Percentiles rank a stretch among this genome's conserved stretches.
These are phyloP conservation scores for Gossypium gossypioides DNA, from an alignment of 441 rosid genomes.

Conservation along the genomic window DNA sequence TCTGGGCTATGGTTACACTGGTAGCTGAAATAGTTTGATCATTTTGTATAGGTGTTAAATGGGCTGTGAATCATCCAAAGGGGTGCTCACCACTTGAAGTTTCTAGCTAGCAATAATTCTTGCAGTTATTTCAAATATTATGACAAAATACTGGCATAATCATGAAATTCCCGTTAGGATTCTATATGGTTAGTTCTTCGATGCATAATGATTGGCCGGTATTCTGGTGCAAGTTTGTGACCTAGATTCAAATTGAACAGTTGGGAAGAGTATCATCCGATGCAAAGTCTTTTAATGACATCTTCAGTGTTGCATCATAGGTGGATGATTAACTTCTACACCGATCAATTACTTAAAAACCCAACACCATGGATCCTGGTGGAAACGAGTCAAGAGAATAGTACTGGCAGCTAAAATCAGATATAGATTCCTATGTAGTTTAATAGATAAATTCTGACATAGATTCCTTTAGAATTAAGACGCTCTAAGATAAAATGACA, in stretches of 20 bases:
- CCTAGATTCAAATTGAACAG: neutral
- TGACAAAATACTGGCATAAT: neutral
- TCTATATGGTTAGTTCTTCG: neutral
- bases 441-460: neutral
- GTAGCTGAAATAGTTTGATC: neutral
- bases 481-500: neutral
- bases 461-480: neutral
- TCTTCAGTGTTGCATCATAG: neutral
- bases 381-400: neutral
- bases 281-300: neutral
- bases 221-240: neutral
- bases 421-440: constrained; percentile 1
- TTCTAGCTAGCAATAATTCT: neutral
- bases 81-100: neutral
- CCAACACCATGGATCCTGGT: neutral
- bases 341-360: neutral
- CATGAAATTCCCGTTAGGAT: neutral
- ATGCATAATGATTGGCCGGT: neutral
- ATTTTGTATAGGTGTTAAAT: neutral
- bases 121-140: neutral
- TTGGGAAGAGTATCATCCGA: neutral
- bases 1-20: neutral
- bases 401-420: neutral
- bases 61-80: neutral
- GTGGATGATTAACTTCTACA: neutral